Conservation (phyloP, 2,329 filamentous ascomycete species). For the Corynespora cassiicola region DNA sequence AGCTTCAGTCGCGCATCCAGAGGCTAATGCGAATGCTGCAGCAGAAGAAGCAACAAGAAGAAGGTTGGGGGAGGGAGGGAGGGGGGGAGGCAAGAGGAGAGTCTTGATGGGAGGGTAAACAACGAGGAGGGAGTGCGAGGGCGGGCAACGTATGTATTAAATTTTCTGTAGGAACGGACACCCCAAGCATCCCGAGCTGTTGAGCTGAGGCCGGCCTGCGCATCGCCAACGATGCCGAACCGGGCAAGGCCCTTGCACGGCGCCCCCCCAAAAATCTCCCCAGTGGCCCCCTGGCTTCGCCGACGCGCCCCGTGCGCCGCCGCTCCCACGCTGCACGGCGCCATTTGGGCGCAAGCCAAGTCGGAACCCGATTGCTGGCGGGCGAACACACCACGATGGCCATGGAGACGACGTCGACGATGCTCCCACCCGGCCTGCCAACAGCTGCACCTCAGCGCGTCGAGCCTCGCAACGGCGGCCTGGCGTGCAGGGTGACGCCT, state of each 20-base stretch:
- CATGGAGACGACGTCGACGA: too few species aligned
- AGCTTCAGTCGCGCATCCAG: constrained; percentile 16
- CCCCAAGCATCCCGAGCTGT: constrained; percentile 44
- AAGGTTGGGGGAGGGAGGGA: constrained; percentile 8
- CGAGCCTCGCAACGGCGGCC: too few species aligned
- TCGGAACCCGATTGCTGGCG: constrained; percentile 13
- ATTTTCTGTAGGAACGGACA: constrained; percentile 27
- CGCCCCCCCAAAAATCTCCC: constrained; percentile 18
- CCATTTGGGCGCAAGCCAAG: too few species aligned
- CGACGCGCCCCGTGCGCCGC: too few species aligned
- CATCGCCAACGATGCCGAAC: constrained; percentile 39
- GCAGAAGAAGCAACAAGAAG: constrained; percentile 15
- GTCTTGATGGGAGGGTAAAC: constrained; percentile 7
- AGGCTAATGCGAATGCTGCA: constrained; percentile 3
- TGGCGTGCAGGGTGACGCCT: too few species aligned
- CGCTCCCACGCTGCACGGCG: too few species aligned
- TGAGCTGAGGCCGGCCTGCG: constrained; percentile 40
- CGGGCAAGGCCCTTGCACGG: constrained; percentile 19
- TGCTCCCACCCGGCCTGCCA: too few species aligned
- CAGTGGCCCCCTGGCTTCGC: constrained; percentile 24
- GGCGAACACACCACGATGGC: too few species aligned
- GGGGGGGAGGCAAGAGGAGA: constrained; percentile 9
- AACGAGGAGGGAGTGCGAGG: constrained; percentile 9
- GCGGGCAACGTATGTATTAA: constrained; percentile 27
- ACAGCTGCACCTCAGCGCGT: too few species aligned